phyloP scores from a whole-genome alignment of 805 yeast genomes.

The Suhomyces kilbournensis region DNA sequence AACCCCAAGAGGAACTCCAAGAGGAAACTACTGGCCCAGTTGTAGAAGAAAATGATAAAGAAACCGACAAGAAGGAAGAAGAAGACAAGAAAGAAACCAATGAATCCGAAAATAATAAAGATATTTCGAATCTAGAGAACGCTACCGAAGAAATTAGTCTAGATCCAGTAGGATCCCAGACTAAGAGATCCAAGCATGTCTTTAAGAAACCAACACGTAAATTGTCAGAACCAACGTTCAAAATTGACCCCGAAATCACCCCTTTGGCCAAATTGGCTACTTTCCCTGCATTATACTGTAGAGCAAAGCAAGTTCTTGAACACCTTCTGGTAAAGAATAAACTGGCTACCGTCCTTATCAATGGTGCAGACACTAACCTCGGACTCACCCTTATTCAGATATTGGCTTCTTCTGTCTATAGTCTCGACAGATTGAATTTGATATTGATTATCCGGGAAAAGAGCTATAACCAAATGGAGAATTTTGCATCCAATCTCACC shows the following conservation, averaged over 20 bases:
- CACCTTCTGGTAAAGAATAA: constrained; percentile 17
- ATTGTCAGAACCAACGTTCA: not conserved
- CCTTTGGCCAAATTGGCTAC: constrained; percentile 31
- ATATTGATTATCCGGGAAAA: constrained; percentile 29
- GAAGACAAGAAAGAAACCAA: not conserved
- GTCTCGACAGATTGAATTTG: constrained; percentile 24
- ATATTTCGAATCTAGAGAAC: not conserved
- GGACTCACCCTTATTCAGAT: constrained; percentile 36
- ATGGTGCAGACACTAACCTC: constrained; percentile 42
- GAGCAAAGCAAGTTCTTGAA: constrained; percentile 35
- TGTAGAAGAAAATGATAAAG: not conserved
- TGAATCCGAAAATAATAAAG: not conserved
- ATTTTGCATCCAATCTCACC: constrained; percentile 16
- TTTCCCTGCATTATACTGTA: constrained; percentile 34
- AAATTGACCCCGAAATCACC: constrained; percentile 18
- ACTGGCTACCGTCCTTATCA: constrained; percentile 33
- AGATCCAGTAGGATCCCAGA: not conserved
- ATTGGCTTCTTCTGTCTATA: constrained; percentile 27
- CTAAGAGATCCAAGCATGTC: not conserved
- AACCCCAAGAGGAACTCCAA: not conserved
- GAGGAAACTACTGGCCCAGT: not conserved
- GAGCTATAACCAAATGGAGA: constrained; percentile 16
- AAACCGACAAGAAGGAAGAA: not conserved
- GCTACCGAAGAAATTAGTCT: not conserved
- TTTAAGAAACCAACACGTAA: not conserved